Evolutionary conservation across 2,329 filamentous ascomycete genomes (phyloP).

Genomic region (Bipolaris zeicola): DNA sequence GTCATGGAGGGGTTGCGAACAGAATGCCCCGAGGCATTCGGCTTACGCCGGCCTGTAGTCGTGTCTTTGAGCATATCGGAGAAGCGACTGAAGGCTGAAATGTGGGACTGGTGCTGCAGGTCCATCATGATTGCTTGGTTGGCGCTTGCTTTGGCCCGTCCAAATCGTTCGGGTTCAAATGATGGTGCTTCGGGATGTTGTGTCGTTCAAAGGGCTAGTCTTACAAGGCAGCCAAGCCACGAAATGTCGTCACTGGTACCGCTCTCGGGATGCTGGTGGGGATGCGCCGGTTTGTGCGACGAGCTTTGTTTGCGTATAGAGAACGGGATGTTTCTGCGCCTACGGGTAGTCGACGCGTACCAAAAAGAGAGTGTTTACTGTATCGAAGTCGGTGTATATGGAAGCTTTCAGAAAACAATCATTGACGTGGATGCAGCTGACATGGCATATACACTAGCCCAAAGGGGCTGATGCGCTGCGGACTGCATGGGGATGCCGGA

Average conservation of each 20-base stretch:
- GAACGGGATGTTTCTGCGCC: not conserved
- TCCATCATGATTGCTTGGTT: slow-evolving; percentile 12
- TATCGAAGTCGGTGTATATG: slow-evolving; percentile 7
- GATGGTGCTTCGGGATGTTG: not conserved
- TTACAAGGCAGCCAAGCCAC: not conserved
- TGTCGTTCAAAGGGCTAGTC: not conserved
- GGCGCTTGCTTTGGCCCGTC: not conserved
- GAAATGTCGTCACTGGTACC: slow-evolving; percentile 6
- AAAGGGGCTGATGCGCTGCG: slow-evolving; percentile 5
- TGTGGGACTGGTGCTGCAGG: slow-evolving; percentile 15
- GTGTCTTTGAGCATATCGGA: slow-evolving; percentile 23
- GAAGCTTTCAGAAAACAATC: not conserved
- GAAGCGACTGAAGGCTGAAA: slow-evolving; percentile 22
- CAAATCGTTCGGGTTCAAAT: not conserved
- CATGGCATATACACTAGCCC: slow-evolving; percentile 13
- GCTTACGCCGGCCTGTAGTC: slow-evolving; percentile 19
- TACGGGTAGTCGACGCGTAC: not conserved
- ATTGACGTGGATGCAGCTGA: slow-evolving; percentile 11
- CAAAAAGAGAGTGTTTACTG: not conserved
- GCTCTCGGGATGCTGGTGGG: slow-evolving; percentile 4
- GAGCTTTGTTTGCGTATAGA: not conserved
- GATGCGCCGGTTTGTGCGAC: slow-evolving; percentile 7
- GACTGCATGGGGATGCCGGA: slow-evolving; percentile 12
- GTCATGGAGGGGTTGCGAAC: slow-evolving; percentile 9
- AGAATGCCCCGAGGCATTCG: slow-evolving; percentile 1